Evolutionary conservation across 2,329 filamentous ascomycete genomes (phyloP).

Genomic region (Phyllosticta ampelicida): DNA sequence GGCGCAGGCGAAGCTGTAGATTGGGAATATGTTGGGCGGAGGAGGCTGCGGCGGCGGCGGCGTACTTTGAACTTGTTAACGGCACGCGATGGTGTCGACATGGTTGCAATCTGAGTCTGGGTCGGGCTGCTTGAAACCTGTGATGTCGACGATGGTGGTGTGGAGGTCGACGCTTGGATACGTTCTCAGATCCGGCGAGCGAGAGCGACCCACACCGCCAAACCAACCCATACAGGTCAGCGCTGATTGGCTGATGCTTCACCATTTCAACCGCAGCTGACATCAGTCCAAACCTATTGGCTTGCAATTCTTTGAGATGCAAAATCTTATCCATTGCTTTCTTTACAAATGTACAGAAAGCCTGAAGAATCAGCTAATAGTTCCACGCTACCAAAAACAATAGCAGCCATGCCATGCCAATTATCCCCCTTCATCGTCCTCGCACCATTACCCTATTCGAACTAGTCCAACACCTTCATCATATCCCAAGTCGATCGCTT

Average conservation of each 20-base stretch:
- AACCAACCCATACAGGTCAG: neutral
- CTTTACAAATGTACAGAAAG: neutral
- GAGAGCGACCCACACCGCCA: neutral
- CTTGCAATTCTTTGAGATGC: neutral
- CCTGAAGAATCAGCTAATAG: neutral
- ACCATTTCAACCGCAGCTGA: neutral
- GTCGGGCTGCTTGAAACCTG: neutral
- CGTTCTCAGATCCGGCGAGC: neutral
- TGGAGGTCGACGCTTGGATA: neutral
- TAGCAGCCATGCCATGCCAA: neutral
- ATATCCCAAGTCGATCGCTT: neutral
- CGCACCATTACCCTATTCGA: neutral
- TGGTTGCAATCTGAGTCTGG: neutral
- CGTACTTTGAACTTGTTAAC: constrained; percentile 8
- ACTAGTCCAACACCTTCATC: neutral
- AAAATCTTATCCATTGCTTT: neutral
- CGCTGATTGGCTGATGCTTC: neutral
- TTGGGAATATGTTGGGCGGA: neutral
- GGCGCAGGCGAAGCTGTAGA: neutral
- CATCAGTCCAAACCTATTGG: neutral
- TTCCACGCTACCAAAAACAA: neutral
- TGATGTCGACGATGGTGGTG: neutral
- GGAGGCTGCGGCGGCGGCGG: neutral
- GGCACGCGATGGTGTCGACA: constrained; percentile 10
- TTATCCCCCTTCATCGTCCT: neutral